A percentile compares a stretch with the other conserved stretches of the same genome.
These are phyloP conservation scores for Paspalum vaginatum DNA, from an alignment of 176 grass and related monocot genomes.

Conservation along the genomic window DNA sequence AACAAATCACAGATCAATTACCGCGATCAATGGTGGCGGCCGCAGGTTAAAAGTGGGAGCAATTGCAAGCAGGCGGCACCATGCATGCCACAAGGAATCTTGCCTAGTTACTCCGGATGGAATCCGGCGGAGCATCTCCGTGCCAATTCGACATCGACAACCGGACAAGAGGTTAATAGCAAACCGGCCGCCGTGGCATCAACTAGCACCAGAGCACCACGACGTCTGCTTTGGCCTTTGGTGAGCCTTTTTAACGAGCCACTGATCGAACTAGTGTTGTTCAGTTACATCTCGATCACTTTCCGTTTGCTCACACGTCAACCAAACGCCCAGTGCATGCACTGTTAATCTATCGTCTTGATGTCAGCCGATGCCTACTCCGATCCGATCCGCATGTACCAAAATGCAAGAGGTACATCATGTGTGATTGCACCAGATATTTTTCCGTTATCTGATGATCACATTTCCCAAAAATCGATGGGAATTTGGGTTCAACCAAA, in stretches of 20 bases:
- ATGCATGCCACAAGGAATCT: neutral
- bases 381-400: too few relatives aligned
- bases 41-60: neutral
- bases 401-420: too few relatives aligned
- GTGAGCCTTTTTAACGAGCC: neutral
- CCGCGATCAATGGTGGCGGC: neutral
- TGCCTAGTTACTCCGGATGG: neutral
- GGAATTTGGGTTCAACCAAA: too few relatives aligned
- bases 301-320: neutral
- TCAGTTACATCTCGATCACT: neutral
- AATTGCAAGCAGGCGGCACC: neutral
- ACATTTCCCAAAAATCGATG: too few relatives aligned
- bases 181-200: neutral
- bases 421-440: too few relatives aligned
- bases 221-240: neutral
- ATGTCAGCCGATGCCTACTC: neutral
- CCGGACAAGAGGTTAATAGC: neutral
- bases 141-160: conserved; percentile 2
- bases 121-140: neutral
- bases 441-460: too few relatives aligned
- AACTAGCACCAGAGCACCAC: neutral
- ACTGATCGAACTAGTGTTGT: neutral
- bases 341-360: neutral
- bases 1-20: neutral
- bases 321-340: neutral